Percentiles rank a stretch among this genome's conserved stretches.
These are phyloP conservation scores for Diutina mesorugosa DNA, from an alignment of 1,139 yeast genomes.

Conservation along the genomic window DNA sequence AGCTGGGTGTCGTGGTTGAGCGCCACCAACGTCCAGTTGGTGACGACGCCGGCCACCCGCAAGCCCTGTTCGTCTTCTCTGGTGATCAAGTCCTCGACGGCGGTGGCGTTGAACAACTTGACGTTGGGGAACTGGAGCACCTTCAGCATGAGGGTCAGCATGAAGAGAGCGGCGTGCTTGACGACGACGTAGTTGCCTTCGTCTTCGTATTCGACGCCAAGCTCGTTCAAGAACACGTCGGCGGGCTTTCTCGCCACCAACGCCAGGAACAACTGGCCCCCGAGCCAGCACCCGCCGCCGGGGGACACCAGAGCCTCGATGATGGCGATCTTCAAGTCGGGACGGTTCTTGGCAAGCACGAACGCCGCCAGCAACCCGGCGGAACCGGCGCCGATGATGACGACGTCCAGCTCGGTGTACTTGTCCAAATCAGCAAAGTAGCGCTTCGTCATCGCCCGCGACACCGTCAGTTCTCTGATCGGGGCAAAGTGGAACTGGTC, in stretches of 20 bases:
- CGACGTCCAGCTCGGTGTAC: constrained; percentile 64
- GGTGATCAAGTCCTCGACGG: constrained; percentile 71
- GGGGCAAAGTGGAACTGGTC: constrained; percentile 56
- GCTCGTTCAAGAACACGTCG: constrained; percentile 49
- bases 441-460: constrained; percentile 74
- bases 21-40: constrained; percentile 73
- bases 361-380: constrained; percentile 71
- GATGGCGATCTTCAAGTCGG: constrained; percentile 64
- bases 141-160: constrained; percentile 59
- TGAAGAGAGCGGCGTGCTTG: constrained; percentile 70
- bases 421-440: constrained; percentile 65
- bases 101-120: constrained; percentile 69
- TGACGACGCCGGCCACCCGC: constrained; percentile 67
- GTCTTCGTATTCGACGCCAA: constrained; percentile 58
- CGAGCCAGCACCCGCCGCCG: constrained; percentile 76
- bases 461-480: constrained; percentile 66
- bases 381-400: constrained; percentile 70
- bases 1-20: constrained; percentile 68
- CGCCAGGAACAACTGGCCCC: constrained; percentile 71
- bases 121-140: constrained; percentile 64
- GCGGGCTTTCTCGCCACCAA: constrained; percentile 78
- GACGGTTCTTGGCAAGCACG: constrained; percentile 59
- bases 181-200: constrained; percentile 76
- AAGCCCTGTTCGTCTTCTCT: constrained; percentile 41
- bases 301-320: constrained; percentile 66